A percentile compares a stretch with the other conserved stretches of the same genome.
phyloP scores from a whole-genome alignment of 345 rosid species.

The rapeseed (Brassica napus) region DNA sequence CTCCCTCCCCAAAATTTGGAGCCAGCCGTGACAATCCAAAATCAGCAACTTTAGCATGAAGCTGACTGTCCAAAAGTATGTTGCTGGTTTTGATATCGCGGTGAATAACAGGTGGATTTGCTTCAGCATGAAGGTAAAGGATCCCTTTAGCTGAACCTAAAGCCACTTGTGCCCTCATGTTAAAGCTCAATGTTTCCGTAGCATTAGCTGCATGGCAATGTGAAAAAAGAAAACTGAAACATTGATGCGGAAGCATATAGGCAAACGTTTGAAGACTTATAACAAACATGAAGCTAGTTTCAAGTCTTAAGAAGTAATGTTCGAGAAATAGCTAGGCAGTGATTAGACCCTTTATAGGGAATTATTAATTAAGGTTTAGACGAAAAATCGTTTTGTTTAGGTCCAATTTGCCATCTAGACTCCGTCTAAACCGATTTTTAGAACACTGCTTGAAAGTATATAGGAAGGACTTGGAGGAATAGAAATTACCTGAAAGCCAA shows the following conservation, averaged over 20 bases:
- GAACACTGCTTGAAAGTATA: not conserved
- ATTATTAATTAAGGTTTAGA: too few species aligned
- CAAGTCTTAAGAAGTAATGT: not conserved
- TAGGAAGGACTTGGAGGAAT: not conserved
- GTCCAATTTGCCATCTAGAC: too few species aligned
- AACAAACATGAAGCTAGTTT: not conserved
- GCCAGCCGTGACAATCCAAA: slow-evolving; percentile 79
- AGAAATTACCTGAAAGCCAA: slow-evolving; percentile 68
- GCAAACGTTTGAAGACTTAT: not conserved
- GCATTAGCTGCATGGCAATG: slow-evolving; percentile 49
- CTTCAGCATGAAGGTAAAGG: slow-evolving; percentile 76
- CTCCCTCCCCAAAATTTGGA: slow-evolving; percentile 60
- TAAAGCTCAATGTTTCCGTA: slow-evolving; percentile 50
- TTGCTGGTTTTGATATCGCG: slow-evolving; percentile 69
- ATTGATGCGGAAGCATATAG: not conserved
- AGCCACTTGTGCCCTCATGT: slow-evolving; percentile 56
- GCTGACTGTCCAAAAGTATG: slow-evolving; percentile 64
- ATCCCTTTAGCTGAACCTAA: slow-evolving; percentile 76
- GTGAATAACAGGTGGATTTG: slow-evolving; percentile 76
- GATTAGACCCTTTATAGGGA: too few species aligned
- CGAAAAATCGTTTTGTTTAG: too few species aligned
- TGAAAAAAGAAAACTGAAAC: slow-evolving; percentile 5
- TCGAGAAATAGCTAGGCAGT: too few species aligned
- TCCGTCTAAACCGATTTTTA: too few species aligned
- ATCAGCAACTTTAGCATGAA: slow-evolving; percentile 73